Evolutionary conservation across 2,329 filamentous ascomycete species (phyloP), one percentile per base, ranked within the genome.

Genomic region (Talaromyces sp.): DNA sequence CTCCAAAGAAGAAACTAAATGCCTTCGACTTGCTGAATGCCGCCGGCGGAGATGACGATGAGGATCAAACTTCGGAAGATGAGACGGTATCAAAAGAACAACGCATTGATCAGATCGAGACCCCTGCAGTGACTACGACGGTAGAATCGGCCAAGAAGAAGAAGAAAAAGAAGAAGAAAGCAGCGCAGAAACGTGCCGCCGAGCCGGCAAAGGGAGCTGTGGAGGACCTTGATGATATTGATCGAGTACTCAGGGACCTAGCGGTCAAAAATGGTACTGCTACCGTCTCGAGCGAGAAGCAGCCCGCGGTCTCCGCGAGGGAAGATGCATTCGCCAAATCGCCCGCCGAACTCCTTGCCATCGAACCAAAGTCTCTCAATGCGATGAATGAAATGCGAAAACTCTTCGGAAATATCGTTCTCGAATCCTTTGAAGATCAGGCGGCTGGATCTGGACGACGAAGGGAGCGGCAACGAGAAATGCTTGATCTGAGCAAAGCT

Each of bases 331-430:
- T 76, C 61, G 67, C 75, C 8, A 77, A 72, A 65, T 72, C 70
- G 58, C 82, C 81, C 67, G 85, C 75, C 77, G 79, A 82, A 22
- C 76, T 90, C 13, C 79, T 91, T 0, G 79, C 83, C 2, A 80
- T 91, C 60, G 88, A 90, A 70, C 86, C 88, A 0, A 85, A 90
- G 69, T 87, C 93, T 70, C 84, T 99, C 11, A 93, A 94, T 74
- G 91, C 91, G 8, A 83, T 89, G 41, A 96, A 97, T 72, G 95
- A 99, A 80, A 97, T 99, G 92, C 89, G 87, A 65, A 86, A 84
- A 68, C 79, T 92, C 0, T 92, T 91, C 74, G 89, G 89, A 4
- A 85, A 84, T 67, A 84, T 87, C 31, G 87, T 87, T 24, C 72
- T 89, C 11, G 86, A 89, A 70, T 81, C 79, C 35, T 82, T 85